phyloP scores from a whole-genome alignment of 129 eudicot genomes.

The Saussurea involucrata region DNA sequence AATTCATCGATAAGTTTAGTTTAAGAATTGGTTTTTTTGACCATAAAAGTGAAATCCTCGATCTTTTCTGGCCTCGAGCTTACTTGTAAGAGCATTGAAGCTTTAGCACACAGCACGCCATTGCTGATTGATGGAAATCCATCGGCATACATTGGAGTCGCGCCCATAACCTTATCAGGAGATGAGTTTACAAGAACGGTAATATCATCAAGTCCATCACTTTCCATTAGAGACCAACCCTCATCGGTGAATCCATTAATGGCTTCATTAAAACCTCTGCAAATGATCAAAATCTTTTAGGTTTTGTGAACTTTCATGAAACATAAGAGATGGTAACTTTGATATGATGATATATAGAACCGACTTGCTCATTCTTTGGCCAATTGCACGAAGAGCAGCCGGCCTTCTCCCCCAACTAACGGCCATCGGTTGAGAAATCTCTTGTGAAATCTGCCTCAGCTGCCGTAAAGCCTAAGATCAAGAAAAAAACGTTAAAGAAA shows the following conservation, averaged over 20 bases:
- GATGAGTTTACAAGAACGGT: conserved; percentile 73
- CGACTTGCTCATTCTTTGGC: conserved; percentile 89
- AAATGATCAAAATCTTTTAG: background rate
- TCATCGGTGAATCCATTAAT: conserved; percentile 86
- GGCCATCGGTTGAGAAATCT: conserved; percentile 75
- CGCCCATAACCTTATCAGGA: conserved; percentile 69
- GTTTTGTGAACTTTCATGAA: background rate
- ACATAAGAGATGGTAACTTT: background rate
- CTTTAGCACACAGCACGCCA: conserved; percentile 80
- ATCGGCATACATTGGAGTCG: conserved; percentile 48
- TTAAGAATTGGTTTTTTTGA: conserved; percentile 7
- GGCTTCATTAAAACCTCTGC: conserved; percentile 93
- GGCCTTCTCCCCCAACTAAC: conserved; percentile 90
- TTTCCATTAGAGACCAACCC: conserved; percentile 86
- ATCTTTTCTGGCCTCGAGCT: conserved; percentile 3
- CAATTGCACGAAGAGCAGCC: conserved; percentile 80
- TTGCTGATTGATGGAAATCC: conserved; percentile 78
- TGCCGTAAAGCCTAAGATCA: conserved; percentile 78
- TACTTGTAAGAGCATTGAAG: conserved; percentile 96
- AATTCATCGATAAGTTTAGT: background rate
- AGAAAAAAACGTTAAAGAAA: conserved; percentile 3
- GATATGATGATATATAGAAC: background rate
- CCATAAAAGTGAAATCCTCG: background rate
- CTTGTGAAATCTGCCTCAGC: conserved; percentile 77
- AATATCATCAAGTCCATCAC: conserved; percentile 88